Evolutionary conservation across 129 eudicot genomes (phyloP).

Genomic region (Pittosporum tobira): DNA sequence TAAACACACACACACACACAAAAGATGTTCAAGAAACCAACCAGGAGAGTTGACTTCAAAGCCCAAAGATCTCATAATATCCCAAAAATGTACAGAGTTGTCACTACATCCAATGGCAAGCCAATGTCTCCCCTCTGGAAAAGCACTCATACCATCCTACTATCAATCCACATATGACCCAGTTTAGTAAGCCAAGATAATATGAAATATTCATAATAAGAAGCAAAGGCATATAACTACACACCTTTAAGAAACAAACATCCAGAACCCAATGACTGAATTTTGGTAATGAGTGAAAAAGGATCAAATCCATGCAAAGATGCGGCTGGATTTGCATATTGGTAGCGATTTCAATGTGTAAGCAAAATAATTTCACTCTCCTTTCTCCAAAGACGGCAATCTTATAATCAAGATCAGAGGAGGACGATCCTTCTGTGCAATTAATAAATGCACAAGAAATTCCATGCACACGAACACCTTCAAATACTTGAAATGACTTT

Average conservation of each 20-base stretch:
- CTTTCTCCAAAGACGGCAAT: slow-evolving; percentile 74
- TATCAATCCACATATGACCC: slow-evolving; percentile 5
- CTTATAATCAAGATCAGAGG: slow-evolving; percentile 23
- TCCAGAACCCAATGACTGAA: slow-evolving; percentile 84
- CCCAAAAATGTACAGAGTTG: slow-evolving; percentile 81
- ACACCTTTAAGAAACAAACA: slow-evolving; percentile 67
- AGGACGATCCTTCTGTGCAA: slow-evolving; percentile 6
- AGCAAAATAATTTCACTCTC: slow-evolving; percentile 48
- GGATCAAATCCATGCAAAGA: slow-evolving; percentile 16
- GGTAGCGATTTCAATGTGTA: slow-evolving; percentile 20
- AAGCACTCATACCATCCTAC: slow-evolving; percentile 36
- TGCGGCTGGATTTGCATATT: slow-evolving; percentile 6
- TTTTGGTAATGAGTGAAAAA: slow-evolving; percentile 46
- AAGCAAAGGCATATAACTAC: neutral
- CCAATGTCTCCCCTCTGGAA: slow-evolving; percentile 22
- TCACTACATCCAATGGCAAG: slow-evolving; percentile 84
- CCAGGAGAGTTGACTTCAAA: slow-evolving; percentile 63
- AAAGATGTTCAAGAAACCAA: slow-evolving; percentile 10
- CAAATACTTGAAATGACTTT: slow-evolving; percentile 57
- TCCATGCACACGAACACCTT: slow-evolving; percentile 93
- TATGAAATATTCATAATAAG: neutral
- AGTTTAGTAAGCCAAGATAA: neutral
- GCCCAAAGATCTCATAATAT: slow-evolving; percentile 23
- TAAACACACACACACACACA: no score
- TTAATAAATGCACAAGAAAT: slow-evolving; percentile 21